phyloP scores from a whole-genome alignment of 495 filamentous ascomycete genomes.

The Opeltia flavorubescens region DNA sequence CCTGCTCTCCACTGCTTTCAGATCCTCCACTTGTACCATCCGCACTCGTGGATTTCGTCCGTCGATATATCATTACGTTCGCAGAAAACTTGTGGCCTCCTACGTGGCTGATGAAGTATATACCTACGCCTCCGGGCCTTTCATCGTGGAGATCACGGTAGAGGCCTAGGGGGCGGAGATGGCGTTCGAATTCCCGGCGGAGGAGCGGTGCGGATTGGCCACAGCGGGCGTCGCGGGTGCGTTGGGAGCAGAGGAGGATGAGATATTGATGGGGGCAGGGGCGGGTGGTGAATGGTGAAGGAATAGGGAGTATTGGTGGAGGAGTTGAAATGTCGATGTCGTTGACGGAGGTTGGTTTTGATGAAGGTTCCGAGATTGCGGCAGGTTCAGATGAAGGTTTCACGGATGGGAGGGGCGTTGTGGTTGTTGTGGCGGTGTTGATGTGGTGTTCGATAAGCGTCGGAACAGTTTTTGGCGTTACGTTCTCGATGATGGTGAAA shows the following conservation, averaged over 20 bases:
- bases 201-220: constrained; percentile 85
- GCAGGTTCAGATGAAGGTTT: constrained; percentile 4
- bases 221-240: constrained; percentile 85
- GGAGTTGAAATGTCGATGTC: not conserved
- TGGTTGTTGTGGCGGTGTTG: constrained; percentile 59
- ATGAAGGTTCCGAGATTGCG: not conserved
- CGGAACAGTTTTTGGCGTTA: constrained; percentile 61
- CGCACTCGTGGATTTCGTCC: constrained; percentile 31
- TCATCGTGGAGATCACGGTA: constrained; percentile 80
- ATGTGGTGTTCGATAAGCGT: constrained; percentile 60
- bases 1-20: constrained; percentile 13
- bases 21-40: constrained; percentile 29
- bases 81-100: constrained; percentile 91
- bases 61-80: constrained; percentile 81
- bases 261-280: constrained; percentile 69
- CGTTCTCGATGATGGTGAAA: constrained; percentile 74
- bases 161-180: constrained; percentile 69
- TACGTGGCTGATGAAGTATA: constrained; percentile 93
- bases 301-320: constrained; percentile 9
- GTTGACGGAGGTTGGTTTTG: not conserved
- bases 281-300: constrained; percentile 42
- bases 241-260: constrained; percentile 87
- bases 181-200: constrained; percentile 72
- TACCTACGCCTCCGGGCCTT: constrained; percentile 75
- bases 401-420: constrained; percentile 40